Evolutionary conservation across 2,329 filamentous ascomycete genomes (phyloP).

Genomic region (Aspergillus viridinutans): DNA sequence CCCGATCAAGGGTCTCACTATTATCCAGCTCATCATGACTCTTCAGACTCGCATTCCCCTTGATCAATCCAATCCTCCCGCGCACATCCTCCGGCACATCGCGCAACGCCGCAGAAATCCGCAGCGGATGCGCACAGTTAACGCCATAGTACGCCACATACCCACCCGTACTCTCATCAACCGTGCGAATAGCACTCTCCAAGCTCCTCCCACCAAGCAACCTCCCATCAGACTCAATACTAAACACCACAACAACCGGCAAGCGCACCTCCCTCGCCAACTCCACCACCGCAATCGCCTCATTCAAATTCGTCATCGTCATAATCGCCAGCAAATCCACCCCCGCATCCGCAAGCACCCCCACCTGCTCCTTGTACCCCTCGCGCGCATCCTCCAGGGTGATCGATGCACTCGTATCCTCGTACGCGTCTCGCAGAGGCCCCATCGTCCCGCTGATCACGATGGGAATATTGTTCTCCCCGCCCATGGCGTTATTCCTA

Average conservation of each 20-base stretch:
- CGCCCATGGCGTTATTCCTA: background rate
- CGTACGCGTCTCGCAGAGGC: slow-evolving; percentile 4
- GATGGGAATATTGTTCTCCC: background rate
- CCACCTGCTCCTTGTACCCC: slow-evolving; percentile 1
- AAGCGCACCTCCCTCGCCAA: slow-evolving; percentile 1
- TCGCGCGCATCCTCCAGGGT: background rate
- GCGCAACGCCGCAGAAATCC: background rate
- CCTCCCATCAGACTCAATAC: background rate
- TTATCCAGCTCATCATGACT: slow-evolving; percentile 5
- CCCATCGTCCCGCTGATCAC: slow-evolving; percentile 4
- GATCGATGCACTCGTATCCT: background rate
- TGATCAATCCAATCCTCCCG: background rate
- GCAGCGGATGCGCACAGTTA: slow-evolving; percentile 3
- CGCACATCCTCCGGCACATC: background rate
- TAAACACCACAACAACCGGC: slow-evolving; percentile 7
- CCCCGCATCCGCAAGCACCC: slow-evolving; percentile 2
- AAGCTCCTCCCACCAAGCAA: slow-evolving; percentile 1
- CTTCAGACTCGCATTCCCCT: slow-evolving; percentile 4
- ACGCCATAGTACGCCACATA: slow-evolving; percentile 3
- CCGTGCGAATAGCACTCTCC: background rate
- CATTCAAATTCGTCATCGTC: slow-evolving; percentile 5
- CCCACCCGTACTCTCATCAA: background rate
- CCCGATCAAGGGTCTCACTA: slow-evolving; percentile 3
- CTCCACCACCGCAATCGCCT: slow-evolving; percentile 5
- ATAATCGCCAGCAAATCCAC: slow-evolving; percentile 3